phyloP scores from a whole-genome alignment of 495 filamentous ascomycete genomes.

The Oidiodendron maius region DNA sequence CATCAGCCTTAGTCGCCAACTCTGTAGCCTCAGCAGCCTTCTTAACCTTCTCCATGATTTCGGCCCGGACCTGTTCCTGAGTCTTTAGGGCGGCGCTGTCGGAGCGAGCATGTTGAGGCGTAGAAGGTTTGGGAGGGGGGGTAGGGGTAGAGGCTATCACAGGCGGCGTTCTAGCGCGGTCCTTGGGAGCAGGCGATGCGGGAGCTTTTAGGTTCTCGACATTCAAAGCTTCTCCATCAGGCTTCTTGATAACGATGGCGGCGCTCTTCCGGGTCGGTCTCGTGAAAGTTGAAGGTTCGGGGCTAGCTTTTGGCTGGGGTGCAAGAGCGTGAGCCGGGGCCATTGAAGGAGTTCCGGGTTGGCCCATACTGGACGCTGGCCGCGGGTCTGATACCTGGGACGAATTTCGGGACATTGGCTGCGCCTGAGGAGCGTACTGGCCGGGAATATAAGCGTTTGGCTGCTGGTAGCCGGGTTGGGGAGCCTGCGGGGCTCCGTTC shows the following conservation, averaged over 20 bases:
- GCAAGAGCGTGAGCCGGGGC: slow-evolving; percentile 41
- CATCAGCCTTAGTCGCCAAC: slow-evolving; percentile 22
- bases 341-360: slow-evolving; percentile 44
- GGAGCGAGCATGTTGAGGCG: slow-evolving; percentile 38
- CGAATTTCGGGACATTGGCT: slow-evolving; percentile 74
- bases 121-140: slow-evolving; percentile 39
- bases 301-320: slow-evolving; percentile 49
- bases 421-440: slow-evolving; percentile 48
- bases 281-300: slow-evolving; percentile 54
- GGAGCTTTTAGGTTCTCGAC: slow-evolving; percentile 35
- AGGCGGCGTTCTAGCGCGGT: slow-evolving; percentile 39
- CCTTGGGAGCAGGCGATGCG: slow-evolving; percentile 40
- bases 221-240: slow-evolving; percentile 56
- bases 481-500: slow-evolving; percentile 38
- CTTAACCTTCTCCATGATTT: slow-evolving; percentile 45
- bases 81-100: slow-evolving; percentile 43
- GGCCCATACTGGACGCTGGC: slow-evolving; percentile 72
- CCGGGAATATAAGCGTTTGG: slow-evolving; percentile 36
- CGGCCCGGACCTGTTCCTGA: slow-evolving; percentile 41
- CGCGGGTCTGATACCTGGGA: slow-evolving; percentile 74
- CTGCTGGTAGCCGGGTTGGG: slow-evolving; percentile 45
- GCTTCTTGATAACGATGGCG: slow-evolving; percentile 71
- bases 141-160: slow-evolving; percentile 46
- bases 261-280: slow-evolving; percentile 58
- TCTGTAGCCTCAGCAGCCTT: slow-evolving; percentile 32